A percentile compares a stretch with the other conserved stretches of the same genome.
These are phyloP conservation scores for Hibiscus mutabilis DNA, from an alignment of 345 rosid species.

Conservation along the genomic window DNA sequence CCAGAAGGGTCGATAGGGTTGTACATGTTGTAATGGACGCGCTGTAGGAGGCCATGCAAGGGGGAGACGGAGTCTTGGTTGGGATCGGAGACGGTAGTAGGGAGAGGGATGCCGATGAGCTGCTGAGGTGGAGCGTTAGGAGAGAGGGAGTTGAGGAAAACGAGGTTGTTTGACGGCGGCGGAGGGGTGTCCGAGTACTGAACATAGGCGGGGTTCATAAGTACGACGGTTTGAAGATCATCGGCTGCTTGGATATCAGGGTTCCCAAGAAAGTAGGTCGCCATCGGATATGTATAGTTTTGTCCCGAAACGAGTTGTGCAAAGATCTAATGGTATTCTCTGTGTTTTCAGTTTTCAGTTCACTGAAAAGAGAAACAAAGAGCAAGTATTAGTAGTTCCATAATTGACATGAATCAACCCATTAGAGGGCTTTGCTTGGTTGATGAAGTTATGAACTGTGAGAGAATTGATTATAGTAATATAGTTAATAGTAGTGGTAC, in stretches of 20 bases:
- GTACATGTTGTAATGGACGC: constrained; percentile 75
- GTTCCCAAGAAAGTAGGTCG: constrained; percentile 75
- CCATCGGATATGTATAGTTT: constrained; percentile 35
- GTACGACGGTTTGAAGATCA: constrained; percentile 82
- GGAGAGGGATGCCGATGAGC: constrained; percentile 79
- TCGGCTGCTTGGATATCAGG: constrained; percentile 71
- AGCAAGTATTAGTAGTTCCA: not conserved
- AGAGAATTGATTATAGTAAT: constrained; percentile 37
- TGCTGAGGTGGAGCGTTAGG: constrained; percentile 64
- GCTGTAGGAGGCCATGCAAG: constrained; percentile 76
- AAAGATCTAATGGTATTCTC: constrained; percentile 8
- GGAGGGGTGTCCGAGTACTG: constrained; percentile 65
- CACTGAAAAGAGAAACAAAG: constrained; percentile 18
- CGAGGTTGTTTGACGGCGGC: constrained; percentile 35
- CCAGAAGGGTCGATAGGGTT: constrained; percentile 42
- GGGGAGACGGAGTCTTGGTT: constrained; percentile 45
- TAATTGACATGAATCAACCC: constrained; percentile 18
- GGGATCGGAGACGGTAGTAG: constrained; percentile 31
- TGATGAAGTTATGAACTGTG: not conserved
- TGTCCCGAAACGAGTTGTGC: not conserved
- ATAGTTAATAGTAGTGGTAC: constrained; percentile 43
- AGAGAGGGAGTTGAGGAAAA: constrained; percentile 50
- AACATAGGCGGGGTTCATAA: constrained; percentile 94
- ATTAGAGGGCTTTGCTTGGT: not conserved
- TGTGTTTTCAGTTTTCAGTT: constrained; percentile 15